Evolutionary conservation across 2,329 filamentous ascomycete species (phyloP), one percentile per base, ranked within the genome.

Genomic region (Arachnomyces sp.): DNA sequence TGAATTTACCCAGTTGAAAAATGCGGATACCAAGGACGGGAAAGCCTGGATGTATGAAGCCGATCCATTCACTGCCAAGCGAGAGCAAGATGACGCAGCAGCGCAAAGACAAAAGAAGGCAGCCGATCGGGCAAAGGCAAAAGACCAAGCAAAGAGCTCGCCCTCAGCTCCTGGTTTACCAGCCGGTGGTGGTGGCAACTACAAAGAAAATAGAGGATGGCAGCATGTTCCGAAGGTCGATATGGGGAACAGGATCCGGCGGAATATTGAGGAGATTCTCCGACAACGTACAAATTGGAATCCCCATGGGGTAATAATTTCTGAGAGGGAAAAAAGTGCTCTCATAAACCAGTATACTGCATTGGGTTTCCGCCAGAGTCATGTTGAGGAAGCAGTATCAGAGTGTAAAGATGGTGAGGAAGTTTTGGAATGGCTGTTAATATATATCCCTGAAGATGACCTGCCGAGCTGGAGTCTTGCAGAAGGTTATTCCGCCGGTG

Each of bases 391-490:
- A 64, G 90, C 92, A 7, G 77, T 84, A 1, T 79, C 79, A 33
- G 79, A 89, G 53, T 95, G 89, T 67, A 93, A 90, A 60, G 88
- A 94, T 58, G 76, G 83, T 20, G 89, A 95, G 58, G 92, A 98
- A 64, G 82, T 87, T 12, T 72, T 98, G 2, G 90, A 96, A 60
- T 98, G 92, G 92, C 73, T 98, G 12, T 74, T 98, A 36, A 89
- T 96, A 38, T 90, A 98, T 62, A 88, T 98, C 2, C 92, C 92
- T 1, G 92, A 98, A 58, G 92, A 98, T 57, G 92, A 96, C 54
- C 68, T 96, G n/a, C 92, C 92, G 1, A 71, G 76, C 5, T 96
- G 90, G 88, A 86, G 86, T 51, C 68, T 98, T 31, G 92, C 92
- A 0, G 89, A 93, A 63, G 84, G 81, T 45, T 98, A 98, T 59